Evolutionary conservation across 1,284 basidiomycete genomes (phyloP).

Genomic region (Cronartium quercuum): DNA sequence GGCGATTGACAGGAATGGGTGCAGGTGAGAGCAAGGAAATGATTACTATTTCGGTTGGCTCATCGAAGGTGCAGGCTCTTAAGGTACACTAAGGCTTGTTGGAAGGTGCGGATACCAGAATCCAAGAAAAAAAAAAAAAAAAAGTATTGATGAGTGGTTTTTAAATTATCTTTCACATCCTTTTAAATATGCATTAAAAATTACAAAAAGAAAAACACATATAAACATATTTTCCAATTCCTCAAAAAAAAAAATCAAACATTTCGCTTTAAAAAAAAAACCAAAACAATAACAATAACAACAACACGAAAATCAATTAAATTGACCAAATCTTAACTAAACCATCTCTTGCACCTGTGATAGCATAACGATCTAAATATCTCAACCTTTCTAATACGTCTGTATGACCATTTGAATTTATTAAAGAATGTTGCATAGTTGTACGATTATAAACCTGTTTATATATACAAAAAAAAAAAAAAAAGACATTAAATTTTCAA

Average conservation of each 20-base stretch:
- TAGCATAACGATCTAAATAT: slow-evolving; percentile 94
- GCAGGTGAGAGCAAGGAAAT: too few species aligned
- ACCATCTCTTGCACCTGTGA: slow-evolving; percentile 81
- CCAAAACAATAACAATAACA: too few species aligned
- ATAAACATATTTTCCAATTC: background rate
- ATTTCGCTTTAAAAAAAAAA: too few species aligned
- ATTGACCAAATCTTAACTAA: slow-evolving; percentile 92
- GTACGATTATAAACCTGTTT: slow-evolving; percentile 87
- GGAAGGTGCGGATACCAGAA: too few species aligned
- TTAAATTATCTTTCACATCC: background rate
- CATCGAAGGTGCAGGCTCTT: too few species aligned
- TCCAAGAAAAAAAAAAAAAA: too few species aligned
- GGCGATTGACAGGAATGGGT: too few species aligned
- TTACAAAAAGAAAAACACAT: background rate
- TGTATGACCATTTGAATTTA: slow-evolving; percentile 84
- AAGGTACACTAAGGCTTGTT: too few species aligned
- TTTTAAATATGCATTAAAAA: background rate
- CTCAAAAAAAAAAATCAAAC: background rate
- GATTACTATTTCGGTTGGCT: too few species aligned
- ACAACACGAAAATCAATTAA: slow-evolving; percentile 50
- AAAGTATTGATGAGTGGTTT: too few species aligned
- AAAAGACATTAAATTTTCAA: background rate
- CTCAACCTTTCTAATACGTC: slow-evolving; percentile 81
- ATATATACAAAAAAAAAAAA: slow-evolving; percentile 27
- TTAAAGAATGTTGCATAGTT: slow-evolving; percentile 74